phyloP scores from a whole-genome alignment of 331 rosid species.

The Quercus lobata region DNA sequence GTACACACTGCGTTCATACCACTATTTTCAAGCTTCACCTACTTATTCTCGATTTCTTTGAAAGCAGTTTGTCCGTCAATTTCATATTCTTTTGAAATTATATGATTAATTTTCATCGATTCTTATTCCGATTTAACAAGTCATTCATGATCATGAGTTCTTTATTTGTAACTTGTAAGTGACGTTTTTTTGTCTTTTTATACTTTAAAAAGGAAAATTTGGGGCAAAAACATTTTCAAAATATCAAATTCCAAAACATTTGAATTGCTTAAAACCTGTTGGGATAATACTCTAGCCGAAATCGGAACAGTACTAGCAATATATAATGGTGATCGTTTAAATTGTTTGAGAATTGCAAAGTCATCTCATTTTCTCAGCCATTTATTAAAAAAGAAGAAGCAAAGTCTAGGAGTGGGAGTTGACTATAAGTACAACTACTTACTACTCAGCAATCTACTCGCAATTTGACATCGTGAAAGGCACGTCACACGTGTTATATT shows the following conservation, averaged over 20 bases:
- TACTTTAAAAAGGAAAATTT: neutral
- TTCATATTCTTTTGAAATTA: neutral
- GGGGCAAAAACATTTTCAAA: neutral
- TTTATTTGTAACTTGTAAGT: neutral
- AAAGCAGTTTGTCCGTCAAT: neutral
- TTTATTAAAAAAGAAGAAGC: no score
- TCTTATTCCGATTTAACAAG: neutral
- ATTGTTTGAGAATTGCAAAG: neutral
- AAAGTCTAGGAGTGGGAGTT: neutral
- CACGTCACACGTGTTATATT: conserved; percentile 7
- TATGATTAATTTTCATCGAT: neutral
- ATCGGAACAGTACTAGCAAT: neutral
- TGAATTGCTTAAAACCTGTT: neutral
- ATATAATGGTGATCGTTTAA: neutral
- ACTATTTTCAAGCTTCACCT: neutral
- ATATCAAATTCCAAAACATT: neutral
- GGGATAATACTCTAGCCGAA: neutral
- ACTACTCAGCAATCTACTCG: neutral
- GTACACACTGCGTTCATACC: neutral
- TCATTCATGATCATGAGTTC: neutral
- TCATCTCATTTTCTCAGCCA: no score
- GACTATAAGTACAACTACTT: neutral
- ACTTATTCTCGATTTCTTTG: neutral
- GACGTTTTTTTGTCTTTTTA: neutral
- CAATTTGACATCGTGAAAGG: neutral